Conservation (phyloP, 345 rosid genomes). For the Eutrema heterophyllum region DNA sequence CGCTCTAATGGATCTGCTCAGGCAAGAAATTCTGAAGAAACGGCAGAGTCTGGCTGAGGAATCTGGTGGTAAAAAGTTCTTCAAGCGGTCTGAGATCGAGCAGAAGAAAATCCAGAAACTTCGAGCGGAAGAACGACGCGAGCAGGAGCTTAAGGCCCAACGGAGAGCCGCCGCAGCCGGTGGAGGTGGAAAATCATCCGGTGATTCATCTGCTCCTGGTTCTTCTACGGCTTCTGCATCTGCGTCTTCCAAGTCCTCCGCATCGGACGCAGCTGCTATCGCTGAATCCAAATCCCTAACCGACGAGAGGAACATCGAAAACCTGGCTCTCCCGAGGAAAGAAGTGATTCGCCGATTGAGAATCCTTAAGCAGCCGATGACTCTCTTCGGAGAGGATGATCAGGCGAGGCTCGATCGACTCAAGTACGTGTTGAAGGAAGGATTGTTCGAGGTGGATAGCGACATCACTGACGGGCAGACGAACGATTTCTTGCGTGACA, state of each 20-base stretch:
- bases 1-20: slow-evolving; percentile 64
- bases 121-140: slow-evolving; percentile 85
- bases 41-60: slow-evolving; percentile 61
- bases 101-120: slow-evolving; percentile 82
- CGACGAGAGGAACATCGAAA: slow-evolving; percentile 76
- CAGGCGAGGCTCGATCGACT: slow-evolving; percentile 77
- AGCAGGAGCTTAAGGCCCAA: slow-evolving; percentile 69
- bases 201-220: slow-evolving; percentile 14
- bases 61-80: slow-evolving; percentile 76
- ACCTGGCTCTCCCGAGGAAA: slow-evolving; percentile 67
- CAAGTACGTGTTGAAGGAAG: slow-evolving; percentile 74
- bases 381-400: slow-evolving; percentile 94
- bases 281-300: slow-evolving; percentile 64
- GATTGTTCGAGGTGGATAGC: slow-evolving; percentile 86
- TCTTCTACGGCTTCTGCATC: slow-evolving; percentile 35
- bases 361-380: slow-evolving; percentile 83
- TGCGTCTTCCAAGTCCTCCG: slow-evolving; percentile 28
- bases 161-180: slow-evolving; percentile 43
- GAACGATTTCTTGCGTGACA: slow-evolving; percentile 93
- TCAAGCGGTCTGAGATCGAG: slow-evolving; percentile 89
- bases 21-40: slow-evolving; percentile 70
- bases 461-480: slow-evolving; percentile 96
- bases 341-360: slow-evolving; percentile 93
- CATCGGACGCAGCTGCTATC: slow-evolving; percentile 34
- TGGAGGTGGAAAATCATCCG: slow-evolving; percentile 19